Conservation (phyloP, 2,329 filamentous ascomycete genomes). For the Cordyceps tenuipes region DNA sequence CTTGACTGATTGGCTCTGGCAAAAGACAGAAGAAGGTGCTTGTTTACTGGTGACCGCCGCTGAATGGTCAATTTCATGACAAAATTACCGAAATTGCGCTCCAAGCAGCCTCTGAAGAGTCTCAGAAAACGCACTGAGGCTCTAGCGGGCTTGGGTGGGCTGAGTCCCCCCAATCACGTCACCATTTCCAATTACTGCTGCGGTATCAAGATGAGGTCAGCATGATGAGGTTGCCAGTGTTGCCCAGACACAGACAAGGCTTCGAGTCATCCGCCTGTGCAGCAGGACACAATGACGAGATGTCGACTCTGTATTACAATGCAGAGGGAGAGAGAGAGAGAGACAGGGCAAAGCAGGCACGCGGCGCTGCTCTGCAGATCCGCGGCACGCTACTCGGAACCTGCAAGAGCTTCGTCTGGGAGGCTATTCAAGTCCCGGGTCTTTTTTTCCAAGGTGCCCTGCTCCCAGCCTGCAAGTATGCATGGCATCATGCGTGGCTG, state of each 20-base stretch:
- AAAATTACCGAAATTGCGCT: no score
- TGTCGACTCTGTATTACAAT: not conserved
- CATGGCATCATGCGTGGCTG: not conserved
- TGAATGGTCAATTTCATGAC: no score
- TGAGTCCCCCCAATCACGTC: not conserved
- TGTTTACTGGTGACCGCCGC: no score
- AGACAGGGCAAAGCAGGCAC: not conserved
- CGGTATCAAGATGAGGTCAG: not conserved
- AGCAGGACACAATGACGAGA: not conserved
- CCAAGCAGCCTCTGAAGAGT: no score
- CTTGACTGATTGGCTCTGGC: not conserved
- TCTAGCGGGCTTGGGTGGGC: not conserved
- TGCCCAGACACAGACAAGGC: not conserved
- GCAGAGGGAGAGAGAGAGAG: not conserved
- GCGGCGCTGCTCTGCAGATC: not conserved
- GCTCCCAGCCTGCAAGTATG: not conserved
- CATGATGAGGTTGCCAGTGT: not conserved
- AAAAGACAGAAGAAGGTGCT: no score
- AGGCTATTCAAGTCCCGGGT: not conserved
- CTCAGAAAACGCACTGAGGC: not conserved
- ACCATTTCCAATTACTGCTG: not conserved
- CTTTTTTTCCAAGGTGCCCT: not conserved
- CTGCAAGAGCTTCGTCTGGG: not conserved
- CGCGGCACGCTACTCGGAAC: not conserved
- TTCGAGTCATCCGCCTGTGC: not conserved